A percentile compares a stretch with the other conserved stretches of the same genome.
Conservation (phyloP, 1,284 basidiomycete genomes). For the Fomitopsis betulina region DNA sequence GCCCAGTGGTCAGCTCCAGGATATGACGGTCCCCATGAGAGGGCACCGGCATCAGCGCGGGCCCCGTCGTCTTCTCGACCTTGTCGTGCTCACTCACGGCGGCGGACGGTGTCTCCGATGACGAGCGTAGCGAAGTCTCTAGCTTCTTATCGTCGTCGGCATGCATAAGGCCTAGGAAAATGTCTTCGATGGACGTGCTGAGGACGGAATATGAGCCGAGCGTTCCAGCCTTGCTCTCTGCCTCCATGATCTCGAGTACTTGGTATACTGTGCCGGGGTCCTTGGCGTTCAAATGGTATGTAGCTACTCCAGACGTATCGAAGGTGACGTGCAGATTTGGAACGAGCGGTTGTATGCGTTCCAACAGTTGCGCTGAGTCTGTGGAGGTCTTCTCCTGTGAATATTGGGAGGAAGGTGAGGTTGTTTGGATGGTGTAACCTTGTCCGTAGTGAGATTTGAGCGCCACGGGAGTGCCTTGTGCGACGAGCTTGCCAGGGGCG, state of each 20-base stretch:
- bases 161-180: conserved; percentile 72
- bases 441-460: conserved; percentile 70
- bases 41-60: conserved; percentile 14
- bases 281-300: conserved; percentile 56
- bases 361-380: conserved; percentile 34
- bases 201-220: conserved; percentile 61
- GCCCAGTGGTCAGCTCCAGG: conserved; percentile 45
- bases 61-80: conserved; percentile 12
- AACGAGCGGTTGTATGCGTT: conserved; percentile 40
- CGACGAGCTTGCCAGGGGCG: conserved; percentile 71
- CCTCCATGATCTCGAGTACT: conserved; percentile 53
- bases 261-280: conserved; percentile 48
- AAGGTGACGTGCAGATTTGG: conserved; percentile 40
- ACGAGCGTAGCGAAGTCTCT: conserved; percentile 11
- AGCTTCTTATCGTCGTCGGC: conserved; percentile 29
- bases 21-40: conserved; percentile 7
- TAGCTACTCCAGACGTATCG: conserved; percentile 35
- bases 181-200: conserved; percentile 75
- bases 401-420: conserved; percentile 29
- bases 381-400: conserved; percentile 23
- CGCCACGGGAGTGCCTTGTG: conserved; percentile 66
- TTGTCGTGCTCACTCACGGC: conserved; percentile 10
- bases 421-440: conserved; percentile 62
- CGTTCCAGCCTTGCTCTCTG: conserved; percentile 30
- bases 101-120: neutral